Percentiles rank a stretch among this genome's conserved stretches.
Conservation (phyloP, 495 filamentous ascomycete species). For the Hyaloscypha finlandica region DNA sequence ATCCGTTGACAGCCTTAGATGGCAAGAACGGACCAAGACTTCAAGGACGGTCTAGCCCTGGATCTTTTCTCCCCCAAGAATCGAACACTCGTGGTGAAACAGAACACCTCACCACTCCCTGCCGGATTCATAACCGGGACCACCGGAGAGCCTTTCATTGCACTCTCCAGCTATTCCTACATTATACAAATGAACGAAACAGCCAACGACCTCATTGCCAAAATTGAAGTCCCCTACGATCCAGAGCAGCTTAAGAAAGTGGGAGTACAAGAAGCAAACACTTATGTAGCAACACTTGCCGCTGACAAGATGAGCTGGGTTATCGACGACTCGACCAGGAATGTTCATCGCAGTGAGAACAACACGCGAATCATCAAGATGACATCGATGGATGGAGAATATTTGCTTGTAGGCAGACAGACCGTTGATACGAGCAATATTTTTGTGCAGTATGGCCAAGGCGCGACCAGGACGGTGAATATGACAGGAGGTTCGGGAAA, state of each 20-base stretch:
- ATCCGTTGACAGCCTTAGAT: conserved; percentile 19
- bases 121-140: conserved; percentile 24
- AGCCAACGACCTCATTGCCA: conserved; percentile 28
- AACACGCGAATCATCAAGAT: conserved; percentile 31
- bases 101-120: conserved; percentile 25
- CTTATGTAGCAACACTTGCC: conserved; percentile 22
- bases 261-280: conserved; percentile 24
- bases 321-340: conserved; percentile 19
- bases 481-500: conserved; percentile 21
- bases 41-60: conserved; percentile 26
- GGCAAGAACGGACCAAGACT: conserved; percentile 28
- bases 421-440: conserved; percentile 22
- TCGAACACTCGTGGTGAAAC: conserved; percentile 24
- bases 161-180: conserved; percentile 25
- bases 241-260: conserved; percentile 12
- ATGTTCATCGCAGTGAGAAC: conserved; percentile 28
- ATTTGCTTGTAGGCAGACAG: conserved; percentile 14
- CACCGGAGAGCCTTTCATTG: conserved; percentile 22
- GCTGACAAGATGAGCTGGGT: conserved; percentile 24
- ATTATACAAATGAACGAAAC: conserved; percentile 28
- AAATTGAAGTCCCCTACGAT: conserved; percentile 30
- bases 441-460: conserved; percentile 27
- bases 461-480: conserved; percentile 24
- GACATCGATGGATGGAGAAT: conserved; percentile 29
- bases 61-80: conserved; percentile 28